phyloP scores from a whole-genome alignment of 768 basidiomycete species.

The Panellus pusillus region DNA sequence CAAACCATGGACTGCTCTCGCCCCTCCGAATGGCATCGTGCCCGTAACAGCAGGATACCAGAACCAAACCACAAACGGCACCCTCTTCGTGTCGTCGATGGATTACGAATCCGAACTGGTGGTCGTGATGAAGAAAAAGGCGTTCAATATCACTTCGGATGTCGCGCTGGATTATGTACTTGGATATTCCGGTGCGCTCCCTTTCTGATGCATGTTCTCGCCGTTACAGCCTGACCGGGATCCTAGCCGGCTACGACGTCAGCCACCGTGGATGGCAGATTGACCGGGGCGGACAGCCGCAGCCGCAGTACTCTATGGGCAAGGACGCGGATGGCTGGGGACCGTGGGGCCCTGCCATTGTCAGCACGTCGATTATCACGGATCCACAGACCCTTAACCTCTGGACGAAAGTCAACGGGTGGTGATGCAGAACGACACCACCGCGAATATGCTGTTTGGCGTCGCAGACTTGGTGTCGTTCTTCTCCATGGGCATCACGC shows the following conservation, averaged over 20 bases:
- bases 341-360: slow-evolving; percentile 39
- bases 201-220: background rate
- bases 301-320: slow-evolving; percentile 45
- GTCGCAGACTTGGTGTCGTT: slow-evolving; percentile 39
- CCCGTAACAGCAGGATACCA: slow-evolving; percentile 28
- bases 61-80: slow-evolving; percentile 17
- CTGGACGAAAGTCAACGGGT: slow-evolving; percentile 44
- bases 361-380: slow-evolving; percentile 35
- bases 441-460: slow-evolving; percentile 43
- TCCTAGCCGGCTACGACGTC: slow-evolving; percentile 40
- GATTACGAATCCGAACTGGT: slow-evolving; percentile 45
- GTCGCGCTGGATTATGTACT: slow-evolving; percentile 42
- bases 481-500: slow-evolving; percentile 46
- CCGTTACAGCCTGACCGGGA: background rate
- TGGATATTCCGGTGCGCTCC: slow-evolving; percentile 29
- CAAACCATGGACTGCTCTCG: slow-evolving; percentile 31
- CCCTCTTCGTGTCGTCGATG: slow-evolving; percentile 37
- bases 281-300: slow-evolving; percentile 40
- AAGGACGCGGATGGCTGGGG: slow-evolving; percentile 45
- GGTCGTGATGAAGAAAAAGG: slow-evolving; percentile 41
- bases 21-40: slow-evolving; percentile 28
- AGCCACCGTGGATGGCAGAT: slow-evolving; percentile 47
- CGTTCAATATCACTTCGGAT: slow-evolving; percentile 43
- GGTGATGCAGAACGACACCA: slow-evolving; percentile 39
- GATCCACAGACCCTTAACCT: slow-evolving; percentile 41